phyloP scores from a whole-genome alignment of 148 eudicot species.

The Amaranthus hypochondriacus region DNA sequence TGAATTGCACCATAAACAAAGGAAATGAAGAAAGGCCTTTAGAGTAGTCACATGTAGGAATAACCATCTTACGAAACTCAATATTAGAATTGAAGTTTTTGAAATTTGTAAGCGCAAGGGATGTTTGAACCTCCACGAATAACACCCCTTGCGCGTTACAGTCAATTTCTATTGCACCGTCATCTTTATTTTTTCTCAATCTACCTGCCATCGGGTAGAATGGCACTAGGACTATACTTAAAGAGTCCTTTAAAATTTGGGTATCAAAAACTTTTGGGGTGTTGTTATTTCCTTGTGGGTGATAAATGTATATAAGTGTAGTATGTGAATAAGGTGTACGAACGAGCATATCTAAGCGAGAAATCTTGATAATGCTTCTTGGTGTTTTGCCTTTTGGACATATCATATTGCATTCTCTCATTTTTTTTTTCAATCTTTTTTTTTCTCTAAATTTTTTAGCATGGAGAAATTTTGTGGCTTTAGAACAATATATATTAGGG shows the following conservation, averaged over 20 bases:
- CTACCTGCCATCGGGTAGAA: slow-evolving; percentile 19
- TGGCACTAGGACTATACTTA: slow-evolving; percentile 9
- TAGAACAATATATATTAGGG: too few relatives aligned
- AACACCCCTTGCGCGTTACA: slow-evolving; percentile 30
- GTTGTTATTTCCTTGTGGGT: not conserved
- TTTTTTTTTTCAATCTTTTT: not conserved
- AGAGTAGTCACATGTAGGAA: slow-evolving; percentile 37
- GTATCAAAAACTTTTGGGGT: not conserved
- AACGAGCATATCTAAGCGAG: not conserved
- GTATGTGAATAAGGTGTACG: not conserved
- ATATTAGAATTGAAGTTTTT: slow-evolving; percentile 30
- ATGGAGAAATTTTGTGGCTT: not conserved
- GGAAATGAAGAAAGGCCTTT: slow-evolving; percentile 27
- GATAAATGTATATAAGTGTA: not conserved
- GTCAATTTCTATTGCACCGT: slow-evolving; percentile 24
- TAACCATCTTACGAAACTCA: slow-evolving; percentile 23
- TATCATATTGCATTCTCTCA: not conserved
- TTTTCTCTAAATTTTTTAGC: not conserved
- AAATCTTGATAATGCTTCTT: not conserved
- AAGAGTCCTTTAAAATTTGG: not conserved
- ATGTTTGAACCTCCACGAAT: slow-evolving; percentile 27
- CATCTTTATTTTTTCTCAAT: slow-evolving; percentile 14
- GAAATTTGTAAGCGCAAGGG: slow-evolving; percentile 28
- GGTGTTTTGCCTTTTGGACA: not conserved
- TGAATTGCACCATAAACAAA: slow-evolving; percentile 26